Percentiles rank a stretch among this genome's conserved stretches.
Evolutionary conservation across 371 early-diverging fungal genomes (phyloP).

Genomic region (Cokeromyces recurvatus): DNA sequence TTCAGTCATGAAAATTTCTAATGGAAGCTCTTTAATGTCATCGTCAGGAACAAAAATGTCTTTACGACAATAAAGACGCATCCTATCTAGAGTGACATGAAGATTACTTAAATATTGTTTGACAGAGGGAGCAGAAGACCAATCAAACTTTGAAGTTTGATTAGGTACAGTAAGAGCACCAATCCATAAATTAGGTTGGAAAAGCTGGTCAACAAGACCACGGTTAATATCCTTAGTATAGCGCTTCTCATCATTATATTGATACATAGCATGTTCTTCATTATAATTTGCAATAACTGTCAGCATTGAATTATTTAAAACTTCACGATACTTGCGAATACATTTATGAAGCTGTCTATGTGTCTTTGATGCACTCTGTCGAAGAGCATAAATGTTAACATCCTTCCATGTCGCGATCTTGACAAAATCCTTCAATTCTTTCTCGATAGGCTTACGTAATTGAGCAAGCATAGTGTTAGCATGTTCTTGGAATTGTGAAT

Average conservation of each 20-base stretch:
- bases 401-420: conserved; percentile 97
- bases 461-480: conserved; percentile 53
- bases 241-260: conserved; percentile 46
- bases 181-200: conserved; percentile 26
- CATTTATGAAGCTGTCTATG: conserved; percentile 89
- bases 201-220: conserved; percentile 32
- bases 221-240: conserved; percentile 33
- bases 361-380: conserved; percentile 85
- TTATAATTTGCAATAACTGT: conserved; percentile 70
- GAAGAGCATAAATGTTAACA: conserved; percentile 90
- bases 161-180: conserved; percentile 14
- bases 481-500: conserved; percentile 64
- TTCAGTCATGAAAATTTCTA: conserved; percentile 47
- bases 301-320: conserved; percentile 67
- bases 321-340: conserved; percentile 80
- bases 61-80: conserved; percentile 30
- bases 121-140: conserved; percentile 14
- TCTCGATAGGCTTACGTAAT: conserved; percentile 73
- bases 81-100: conserved; percentile 25
- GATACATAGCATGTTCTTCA: conserved; percentile 48
- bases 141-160: conserved; percentile 3
- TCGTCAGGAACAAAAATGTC: conserved; percentile 26
- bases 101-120: conserved; percentile 37
- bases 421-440: conserved; percentile 89
- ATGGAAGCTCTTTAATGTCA: conserved; percentile 19